Evolutionary conservation across 2,329 filamentous ascomycete genomes (phyloP), one percentile per base, ranked within the genome.

Genomic region (Claviceps sp.): DNA sequence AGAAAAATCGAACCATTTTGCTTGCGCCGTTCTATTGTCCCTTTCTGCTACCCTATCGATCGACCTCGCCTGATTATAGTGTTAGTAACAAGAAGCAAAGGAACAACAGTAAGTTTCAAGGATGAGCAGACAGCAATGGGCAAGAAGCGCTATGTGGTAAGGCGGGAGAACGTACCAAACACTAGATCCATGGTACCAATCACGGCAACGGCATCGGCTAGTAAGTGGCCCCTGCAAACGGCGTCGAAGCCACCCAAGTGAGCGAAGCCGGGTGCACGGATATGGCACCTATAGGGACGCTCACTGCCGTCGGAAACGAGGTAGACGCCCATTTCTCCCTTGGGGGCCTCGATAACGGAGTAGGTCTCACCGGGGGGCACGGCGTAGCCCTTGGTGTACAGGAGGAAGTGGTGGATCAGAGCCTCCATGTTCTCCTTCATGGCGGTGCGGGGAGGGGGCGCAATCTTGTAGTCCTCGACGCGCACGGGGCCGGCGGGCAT

Each of bases 361-460:
- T 98, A 98, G 5, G 93, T 98, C 77, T 98, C 93, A 57, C 93
- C 94, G 7, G 94, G 93, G 44, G 93, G 93, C 4, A 98, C 93
- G 45, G 89, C 81, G 72, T 98, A 98, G 54, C 93, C 93, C 80
- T 98, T 98, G 70, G 90, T 97, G 77, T 91, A 98, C 51, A 98
- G 83, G 59, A 98, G 74, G 79, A 98, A 98, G 77, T 98, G 93
- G 75, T 98, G 93, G 67, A 98, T 98, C 44, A 98, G 81, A 41
- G 93, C 90, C 75, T 98, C 93, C 94, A 98, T 98, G 77, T 98
- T 98, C 81, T 98, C 93, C 81, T 98, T 98, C 93, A 98, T 98
- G 64, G 93, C 93, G 45, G 88, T 78, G 65, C 93, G 84, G n/a
- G 93, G 94, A 56, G 93, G 93, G 22, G 93, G 93, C 2, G 88